Evolutionary conservation across 1,284 basidiomycete genomes (phyloP).

Genomic region (Trichosporon coremiiforme): DNA sequence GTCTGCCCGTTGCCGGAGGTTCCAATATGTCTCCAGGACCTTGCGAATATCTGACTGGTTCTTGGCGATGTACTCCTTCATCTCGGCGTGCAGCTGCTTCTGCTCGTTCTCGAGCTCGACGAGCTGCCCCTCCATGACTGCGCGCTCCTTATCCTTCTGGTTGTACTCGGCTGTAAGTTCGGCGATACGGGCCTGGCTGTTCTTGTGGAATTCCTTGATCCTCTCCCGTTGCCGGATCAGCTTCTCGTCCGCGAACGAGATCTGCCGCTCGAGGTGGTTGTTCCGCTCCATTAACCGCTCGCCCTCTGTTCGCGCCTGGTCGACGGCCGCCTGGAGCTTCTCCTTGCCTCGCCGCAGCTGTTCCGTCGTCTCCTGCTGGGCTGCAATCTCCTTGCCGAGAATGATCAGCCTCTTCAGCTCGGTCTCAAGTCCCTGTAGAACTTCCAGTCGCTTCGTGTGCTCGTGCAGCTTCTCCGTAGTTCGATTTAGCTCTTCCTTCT

Average conservation of each 20-base stretch:
- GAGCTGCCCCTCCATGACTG: conserved; percentile 18
- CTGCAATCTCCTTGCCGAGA: conserved; percentile 61
- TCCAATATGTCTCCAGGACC: conserved; percentile 76
- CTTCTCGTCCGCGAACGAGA: conserved; percentile 68
- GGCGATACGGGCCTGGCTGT: conserved; percentile 32
- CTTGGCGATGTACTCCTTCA: conserved; percentile 69
- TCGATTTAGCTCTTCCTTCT: conserved; percentile 60
- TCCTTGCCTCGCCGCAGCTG: conserved; percentile 65
- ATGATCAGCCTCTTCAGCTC: conserved; percentile 52
- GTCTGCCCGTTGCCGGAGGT: conserved; percentile 69
- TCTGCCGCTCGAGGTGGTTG: conserved; percentile 74
- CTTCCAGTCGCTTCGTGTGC: conserved; percentile 69
- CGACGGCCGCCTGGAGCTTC: conserved; percentile 67
- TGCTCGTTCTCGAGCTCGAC: conserved; percentile 41
- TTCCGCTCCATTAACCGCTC: conserved; percentile 61
- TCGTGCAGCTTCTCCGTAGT: conserved; percentile 74
- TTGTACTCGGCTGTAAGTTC: conserved; percentile 19
- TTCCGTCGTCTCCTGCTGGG: conserved; percentile 67
- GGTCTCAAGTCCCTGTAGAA: conserved; percentile 72
- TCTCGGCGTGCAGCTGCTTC: conserved; percentile 59
- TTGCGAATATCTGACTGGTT: conserved; percentile 74
- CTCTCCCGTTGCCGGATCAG: conserved; percentile 63
- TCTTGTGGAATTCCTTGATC: conserved; percentile 67
- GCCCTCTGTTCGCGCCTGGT: conserved; percentile 70
- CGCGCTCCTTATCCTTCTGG: conserved; percentile 20